Conservation (phyloP, 75 land plant species). For the Pseudotsuga menziesii region DNA sequence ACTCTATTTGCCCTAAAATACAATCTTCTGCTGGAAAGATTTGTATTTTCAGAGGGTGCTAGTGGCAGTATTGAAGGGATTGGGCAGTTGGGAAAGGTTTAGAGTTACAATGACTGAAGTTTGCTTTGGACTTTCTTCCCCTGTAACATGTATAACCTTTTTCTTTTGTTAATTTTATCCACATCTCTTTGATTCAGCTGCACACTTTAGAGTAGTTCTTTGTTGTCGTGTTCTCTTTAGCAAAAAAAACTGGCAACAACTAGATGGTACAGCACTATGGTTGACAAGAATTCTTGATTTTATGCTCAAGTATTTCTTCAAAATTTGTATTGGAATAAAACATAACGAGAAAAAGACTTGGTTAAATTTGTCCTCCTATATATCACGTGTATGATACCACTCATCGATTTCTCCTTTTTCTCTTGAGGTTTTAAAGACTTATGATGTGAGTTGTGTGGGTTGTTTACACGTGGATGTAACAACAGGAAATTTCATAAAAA, state of each 20-base stretch:
- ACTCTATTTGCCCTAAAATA: constrained; percentile 27
- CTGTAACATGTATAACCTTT: neutral
- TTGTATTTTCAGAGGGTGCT: constrained; percentile 28
- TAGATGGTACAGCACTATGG: neutral
- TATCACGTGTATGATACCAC: no score
- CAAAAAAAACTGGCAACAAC: constrained; percentile 78
- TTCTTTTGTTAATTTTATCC: neutral
- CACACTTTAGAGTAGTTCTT: constrained; percentile 68
- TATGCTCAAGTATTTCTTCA: neutral
- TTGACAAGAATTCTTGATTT: neutral
- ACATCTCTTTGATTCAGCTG: constrained; percentile 86
- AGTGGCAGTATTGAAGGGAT: constrained; percentile 5
- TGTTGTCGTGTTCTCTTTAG: constrained; percentile 86
- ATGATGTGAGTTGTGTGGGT: no score
- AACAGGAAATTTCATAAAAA: no score
- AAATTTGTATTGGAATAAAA: no score
- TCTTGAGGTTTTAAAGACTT: no score
- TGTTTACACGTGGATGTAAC: no score
- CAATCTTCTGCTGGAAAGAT: constrained; percentile 60
- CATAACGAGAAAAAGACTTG: no score
- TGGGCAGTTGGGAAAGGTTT: neutral
- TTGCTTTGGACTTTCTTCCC: neutral
- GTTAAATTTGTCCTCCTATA: no score
- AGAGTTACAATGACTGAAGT: neutral
- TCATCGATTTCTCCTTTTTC: no score